Conservation (phyloP, 257 asterid genomes). For the Ballota nigra region DNA sequence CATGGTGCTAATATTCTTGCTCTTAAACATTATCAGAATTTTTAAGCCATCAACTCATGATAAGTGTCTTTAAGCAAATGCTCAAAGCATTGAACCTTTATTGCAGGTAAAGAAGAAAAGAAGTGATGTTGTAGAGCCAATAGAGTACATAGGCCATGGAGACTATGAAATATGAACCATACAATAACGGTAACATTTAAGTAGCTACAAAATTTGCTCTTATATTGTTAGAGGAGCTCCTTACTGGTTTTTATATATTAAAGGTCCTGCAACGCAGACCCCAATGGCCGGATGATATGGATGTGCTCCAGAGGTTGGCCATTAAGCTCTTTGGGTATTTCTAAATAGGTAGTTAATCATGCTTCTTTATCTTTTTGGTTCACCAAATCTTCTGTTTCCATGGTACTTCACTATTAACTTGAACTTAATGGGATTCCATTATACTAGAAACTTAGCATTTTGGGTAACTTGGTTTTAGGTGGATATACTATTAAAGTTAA, state of each 20-base stretch:
- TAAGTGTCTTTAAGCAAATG: conserved; percentile 7
- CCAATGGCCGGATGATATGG: conserved; percentile 75
- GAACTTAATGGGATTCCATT: conserved; percentile 3
- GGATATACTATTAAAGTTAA: conserved; percentile 1
- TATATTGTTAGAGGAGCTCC: background rate
- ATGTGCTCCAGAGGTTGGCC: conserved; percentile 78
- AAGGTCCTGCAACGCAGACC: conserved; percentile 45
- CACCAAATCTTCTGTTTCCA: background rate
- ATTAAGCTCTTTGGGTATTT: conserved; percentile 75
- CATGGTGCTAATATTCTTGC: background rate
- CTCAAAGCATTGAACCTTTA: too few relatives aligned
- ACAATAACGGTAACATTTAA: conserved; percentile 64
- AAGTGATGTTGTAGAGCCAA: conserved; percentile 83
- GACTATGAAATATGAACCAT: conserved; percentile 92
- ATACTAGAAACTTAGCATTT: background rate
- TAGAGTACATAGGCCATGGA: conserved; percentile 92
- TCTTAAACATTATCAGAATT: conserved; percentile 4
- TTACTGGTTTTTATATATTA: conserved; percentile 15
- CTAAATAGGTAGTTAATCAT: conserved; percentile 54
- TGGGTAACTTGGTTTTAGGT: too few relatives aligned
- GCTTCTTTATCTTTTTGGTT: background rate
- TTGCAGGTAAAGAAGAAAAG: conserved; percentile 82
- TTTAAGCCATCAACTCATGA: background rate
- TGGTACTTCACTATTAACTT: background rate
- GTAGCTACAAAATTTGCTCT: conserved; percentile 11